Base-by-base conservation (phyloP, 2,329 filamentous ascomycete genomes). In the Trichophyton mentagrophytes region DNA sequence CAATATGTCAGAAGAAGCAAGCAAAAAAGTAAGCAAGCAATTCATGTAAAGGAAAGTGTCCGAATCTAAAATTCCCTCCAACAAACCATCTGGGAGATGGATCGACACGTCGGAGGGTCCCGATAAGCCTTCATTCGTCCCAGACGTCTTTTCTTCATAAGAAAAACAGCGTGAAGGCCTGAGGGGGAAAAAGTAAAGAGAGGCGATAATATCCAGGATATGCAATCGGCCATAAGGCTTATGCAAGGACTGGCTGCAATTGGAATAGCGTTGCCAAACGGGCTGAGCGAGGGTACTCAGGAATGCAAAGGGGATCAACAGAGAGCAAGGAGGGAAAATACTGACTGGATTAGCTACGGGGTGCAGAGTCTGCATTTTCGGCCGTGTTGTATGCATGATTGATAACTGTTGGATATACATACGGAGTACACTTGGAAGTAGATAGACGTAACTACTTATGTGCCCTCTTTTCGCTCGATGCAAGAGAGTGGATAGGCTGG, bases 201-300 rank as follows among this genome's bases (percentile, higher is more conserved):
- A n/a, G 27, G 30, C 13, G 27, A 36, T 33, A 36, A 36, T 13
- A n/a, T 36, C 30, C 30, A 55, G 27, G 11, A 33, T 33, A 55
- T 55, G 49, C 49, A 55, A 15, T 55, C 30, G 49, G n/a, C 49
- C 49, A 33, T 55, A 55, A 33, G 49, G 49, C 49, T 55, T 55
- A 55, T 33, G 49, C 49, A 36, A 55, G 49, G 11, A n/a, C 49
- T n/a, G n/a, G 49, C 49, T 55, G 49, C 13, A 33, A n/a, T 33
- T 36, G 25, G 49, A 55, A 55, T 55, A 55, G 25, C 17, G 27
- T 33, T 17, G 25, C 27, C 11, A 36, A 55, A 36, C 15, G 49
- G 49, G 30, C 49, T 33, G 30, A 20, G 33, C 33, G 4, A 55
- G 30, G 25, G 15, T 7, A 30, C 22, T 30, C 25, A 30, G 15